Conservation (phyloP, 108 stramenopile species). For the Hondaea fermentalgiana region DNA sequence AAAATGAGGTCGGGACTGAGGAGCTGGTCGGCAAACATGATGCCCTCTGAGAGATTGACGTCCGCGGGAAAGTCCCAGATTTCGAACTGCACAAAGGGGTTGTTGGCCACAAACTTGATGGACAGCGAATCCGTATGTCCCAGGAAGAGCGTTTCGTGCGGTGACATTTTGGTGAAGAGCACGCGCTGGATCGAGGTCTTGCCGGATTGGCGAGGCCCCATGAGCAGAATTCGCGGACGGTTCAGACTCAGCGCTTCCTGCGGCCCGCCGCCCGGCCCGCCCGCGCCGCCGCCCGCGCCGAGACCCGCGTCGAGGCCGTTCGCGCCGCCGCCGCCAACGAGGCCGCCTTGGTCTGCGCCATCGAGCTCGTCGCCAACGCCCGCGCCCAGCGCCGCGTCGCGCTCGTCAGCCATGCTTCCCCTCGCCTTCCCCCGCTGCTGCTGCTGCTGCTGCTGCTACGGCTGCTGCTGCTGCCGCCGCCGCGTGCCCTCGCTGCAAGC, state of each 20-base stretch:
- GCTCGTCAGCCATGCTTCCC: no score
- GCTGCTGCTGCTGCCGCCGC: neutral
- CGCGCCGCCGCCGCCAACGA: neutral
- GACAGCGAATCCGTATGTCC: slow-evolving; percentile 56
- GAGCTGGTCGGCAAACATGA: neutral
- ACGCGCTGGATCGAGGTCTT: slow-evolving; percentile 88
- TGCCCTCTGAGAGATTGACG: slow-evolving; percentile 18
- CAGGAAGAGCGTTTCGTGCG: slow-evolving; percentile 97
- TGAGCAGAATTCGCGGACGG: slow-evolving; percentile 76
- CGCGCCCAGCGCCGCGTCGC: neutral
- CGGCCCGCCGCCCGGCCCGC: neutral
- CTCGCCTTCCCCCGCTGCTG: no score
- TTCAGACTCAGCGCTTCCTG: neutral
- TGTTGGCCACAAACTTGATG: slow-evolving; percentile 78
- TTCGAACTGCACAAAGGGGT: slow-evolving; percentile 83
- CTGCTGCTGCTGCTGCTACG: no score
- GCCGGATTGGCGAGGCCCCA: slow-evolving; percentile 83
- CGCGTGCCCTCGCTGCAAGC: neutral
- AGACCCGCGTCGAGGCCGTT: neutral
- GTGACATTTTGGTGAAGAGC: slow-evolving; percentile 98
- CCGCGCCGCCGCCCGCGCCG: no score
- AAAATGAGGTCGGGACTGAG: slow-evolving; percentile 19
- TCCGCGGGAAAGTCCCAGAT: slow-evolving; percentile 98
- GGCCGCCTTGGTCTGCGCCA: neutral
- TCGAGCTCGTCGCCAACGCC: neutral